A percentile compares a stretch with the other conserved stretches of the same genome.
These are phyloP conservation scores for Scutellaria baicalensis DNA, from an alignment of 257 asterid genomes.

Conservation along the genomic window DNA sequence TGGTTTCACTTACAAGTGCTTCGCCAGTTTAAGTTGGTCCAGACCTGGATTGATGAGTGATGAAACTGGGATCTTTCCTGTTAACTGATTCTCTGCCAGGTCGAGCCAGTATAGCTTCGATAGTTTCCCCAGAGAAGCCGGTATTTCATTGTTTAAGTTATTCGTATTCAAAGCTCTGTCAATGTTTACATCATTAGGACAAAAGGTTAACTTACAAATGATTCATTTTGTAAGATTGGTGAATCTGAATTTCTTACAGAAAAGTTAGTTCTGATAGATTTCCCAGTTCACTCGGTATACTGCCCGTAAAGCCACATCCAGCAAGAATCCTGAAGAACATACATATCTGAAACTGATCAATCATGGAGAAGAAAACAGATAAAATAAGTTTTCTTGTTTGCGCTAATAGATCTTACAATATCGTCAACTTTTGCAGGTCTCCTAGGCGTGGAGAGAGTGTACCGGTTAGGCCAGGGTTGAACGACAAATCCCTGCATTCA, in stretches of 20 bases:
- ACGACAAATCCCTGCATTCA: conserved; percentile 72
- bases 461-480: conserved; percentile 75
- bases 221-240: neutral
- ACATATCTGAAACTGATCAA: neutral
- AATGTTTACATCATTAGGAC: neutral
- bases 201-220: neutral
- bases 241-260: conserved; percentile 44
- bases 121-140: conserved; percentile 73
- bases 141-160: conserved; percentile 73
- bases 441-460: conserved; percentile 74
- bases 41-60: conserved; percentile 50
- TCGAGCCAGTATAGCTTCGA: conserved; percentile 84
- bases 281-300: conserved; percentile 79
- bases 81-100: conserved; percentile 70
- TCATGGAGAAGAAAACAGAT: neutral
- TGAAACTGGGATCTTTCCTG: conserved; percentile 74
- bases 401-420: conserved; percentile 40
- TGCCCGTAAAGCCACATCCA: conserved; percentile 79
- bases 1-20: conserved; percentile 69
- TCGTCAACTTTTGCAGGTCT: conserved; percentile 60
- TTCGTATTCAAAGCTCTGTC: conserved; percentile 85
- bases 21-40: conserved; percentile 70
- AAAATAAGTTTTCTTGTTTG: neutral
- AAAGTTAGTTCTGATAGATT: conserved; percentile 65
- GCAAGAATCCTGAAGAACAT: conserved; percentile 63